Conservation (phyloP, 1,284 basidiomycete species). For the Tylopilus sp. region DNA sequence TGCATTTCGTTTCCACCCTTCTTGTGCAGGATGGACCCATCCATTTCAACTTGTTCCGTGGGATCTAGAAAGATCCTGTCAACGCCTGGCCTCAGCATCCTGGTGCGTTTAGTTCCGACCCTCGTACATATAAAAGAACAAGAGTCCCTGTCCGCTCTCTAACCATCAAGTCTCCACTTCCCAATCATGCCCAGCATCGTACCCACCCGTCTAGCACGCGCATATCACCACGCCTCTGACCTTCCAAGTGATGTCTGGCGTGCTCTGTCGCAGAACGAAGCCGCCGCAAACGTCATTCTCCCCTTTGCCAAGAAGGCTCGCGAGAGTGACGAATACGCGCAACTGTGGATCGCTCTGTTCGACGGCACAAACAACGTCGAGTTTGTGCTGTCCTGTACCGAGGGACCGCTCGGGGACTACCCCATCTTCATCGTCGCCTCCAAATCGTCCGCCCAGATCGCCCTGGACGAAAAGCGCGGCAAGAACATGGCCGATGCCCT, state of each 20-base stretch:
- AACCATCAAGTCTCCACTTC: not conserved
- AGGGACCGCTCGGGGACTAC: slow-evolving; percentile 50
- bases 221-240: slow-evolving; percentile 14
- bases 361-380: slow-evolving; percentile 36
- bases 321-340: slow-evolving; percentile 25
- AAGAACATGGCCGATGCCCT: slow-evolving; percentile 37
- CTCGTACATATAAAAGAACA: slow-evolving; percentile 10
- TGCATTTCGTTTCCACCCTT: not conserved
- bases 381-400: slow-evolving; percentile 57
- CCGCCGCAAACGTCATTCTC: slow-evolving; percentile 52
- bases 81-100: not conserved
- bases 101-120: not conserved
- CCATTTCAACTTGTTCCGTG: not conserved
- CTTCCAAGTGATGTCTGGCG: slow-evolving; percentile 38
- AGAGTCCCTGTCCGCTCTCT: not conserved
- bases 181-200: slow-evolving; percentile 9
- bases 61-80: not conserved
- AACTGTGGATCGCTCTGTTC: slow-evolving; percentile 52
- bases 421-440: slow-evolving; percentile 56
- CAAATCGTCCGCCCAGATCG: slow-evolving; percentile 33
- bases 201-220: not conserved
- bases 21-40: slow-evolving; percentile 12
- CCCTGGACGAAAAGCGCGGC: slow-evolving; percentile 12
- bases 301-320: slow-evolving; percentile 40
- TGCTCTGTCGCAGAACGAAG: slow-evolving; percentile 38